Evolutionary conservation across 306 rosid genomes (phyloP), one percentile per base, ranked within the genome.

Genomic region (Phaseolus lunatus): DNA sequence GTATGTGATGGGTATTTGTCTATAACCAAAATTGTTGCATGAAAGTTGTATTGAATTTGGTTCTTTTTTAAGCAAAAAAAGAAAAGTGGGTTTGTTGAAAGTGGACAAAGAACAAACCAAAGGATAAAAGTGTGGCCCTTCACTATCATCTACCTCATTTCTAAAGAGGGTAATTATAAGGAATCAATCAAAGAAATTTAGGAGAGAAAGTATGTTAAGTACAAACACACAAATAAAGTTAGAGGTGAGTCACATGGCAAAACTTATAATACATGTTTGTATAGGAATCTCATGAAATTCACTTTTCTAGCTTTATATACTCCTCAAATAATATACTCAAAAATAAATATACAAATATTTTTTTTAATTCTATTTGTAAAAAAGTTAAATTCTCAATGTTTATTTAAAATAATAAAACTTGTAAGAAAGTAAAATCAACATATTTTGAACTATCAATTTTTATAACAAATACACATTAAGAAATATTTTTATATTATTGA

Each of bases 161-260:
- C 82, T 72, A 78, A 78, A 78, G 80, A 56, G 72, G 75, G 76
- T 72, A 82, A 72, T 66, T 77, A 66, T 78, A 37, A 78, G 82
- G 83, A 78, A 72, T 82, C 76, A 20, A 52, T 4, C 53, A 54
- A 68, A 73, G 24, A 5, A 33, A 7, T 31, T 77, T 70, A 54
- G 71, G 72, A 66, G 76, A 78, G 29, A 56, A 70, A 72, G 72
- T 37, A 72, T 56, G 72, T 82, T 22, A 52, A n/a, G 24, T 33
- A 66, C 76, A 65, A 82, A 64, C 69, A 82, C 61, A 64, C 54
- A 71, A 70, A 76, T 69, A 76, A 23, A 52, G 31, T 57, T 58
- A 67, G n/a, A 66, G 73, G 16, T 72, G 69, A 80, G 15, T 79
- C 67, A 71, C 1, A 58, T 70, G 15, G 61, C 71, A 35, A 47